Evolutionary conservation across 2,329 filamentous ascomycete species (phyloP).

Genomic region (Paecilomyces formosus): DNA sequence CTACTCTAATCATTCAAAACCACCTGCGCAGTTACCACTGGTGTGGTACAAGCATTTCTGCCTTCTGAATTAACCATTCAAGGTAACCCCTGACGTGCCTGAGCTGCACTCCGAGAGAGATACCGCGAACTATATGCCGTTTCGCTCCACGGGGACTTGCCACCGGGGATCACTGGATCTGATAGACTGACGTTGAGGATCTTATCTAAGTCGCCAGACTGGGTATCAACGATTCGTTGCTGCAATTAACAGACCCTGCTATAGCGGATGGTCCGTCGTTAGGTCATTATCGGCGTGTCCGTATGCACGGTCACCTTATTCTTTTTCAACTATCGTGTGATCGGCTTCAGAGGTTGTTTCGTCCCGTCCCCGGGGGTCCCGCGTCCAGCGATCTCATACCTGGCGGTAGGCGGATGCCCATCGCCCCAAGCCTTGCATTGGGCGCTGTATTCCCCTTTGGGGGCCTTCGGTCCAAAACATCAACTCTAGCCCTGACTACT

Average conservation of each 20-base stretch:
- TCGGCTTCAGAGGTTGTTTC: slow-evolving; percentile 15
- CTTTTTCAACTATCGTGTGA: neutral
- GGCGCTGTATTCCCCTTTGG: slow-evolving; percentile 10
- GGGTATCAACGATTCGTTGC: neutral
- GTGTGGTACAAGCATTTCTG: neutral
- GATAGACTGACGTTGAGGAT: neutral
- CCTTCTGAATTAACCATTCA: neutral
- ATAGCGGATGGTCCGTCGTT: neutral
- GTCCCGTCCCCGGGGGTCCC: slow-evolving; percentile 10
- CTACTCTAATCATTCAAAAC: neutral
- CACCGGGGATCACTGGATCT: neutral
- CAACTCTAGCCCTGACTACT: slow-evolving; percentile 72
- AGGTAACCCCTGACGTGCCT: too few relatives aligned
- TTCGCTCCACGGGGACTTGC: neutral
- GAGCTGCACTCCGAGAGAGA: neutral
- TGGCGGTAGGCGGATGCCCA: slow-evolving; percentile 33
- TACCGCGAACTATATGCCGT: neutral
- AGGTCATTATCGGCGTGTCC: neutral
- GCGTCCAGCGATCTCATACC: slow-evolving; percentile 21
- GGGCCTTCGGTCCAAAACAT: slow-evolving; percentile 49
- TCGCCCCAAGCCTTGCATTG: slow-evolving; percentile 15
- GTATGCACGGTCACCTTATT: neutral
- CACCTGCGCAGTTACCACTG: neutral
- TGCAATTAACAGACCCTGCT: neutral
- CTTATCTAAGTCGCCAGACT: neutral